Base-by-base conservation (phyloP, 2,329 filamentous ascomycete genomes). In the Talaromyces sp. region DNA sequence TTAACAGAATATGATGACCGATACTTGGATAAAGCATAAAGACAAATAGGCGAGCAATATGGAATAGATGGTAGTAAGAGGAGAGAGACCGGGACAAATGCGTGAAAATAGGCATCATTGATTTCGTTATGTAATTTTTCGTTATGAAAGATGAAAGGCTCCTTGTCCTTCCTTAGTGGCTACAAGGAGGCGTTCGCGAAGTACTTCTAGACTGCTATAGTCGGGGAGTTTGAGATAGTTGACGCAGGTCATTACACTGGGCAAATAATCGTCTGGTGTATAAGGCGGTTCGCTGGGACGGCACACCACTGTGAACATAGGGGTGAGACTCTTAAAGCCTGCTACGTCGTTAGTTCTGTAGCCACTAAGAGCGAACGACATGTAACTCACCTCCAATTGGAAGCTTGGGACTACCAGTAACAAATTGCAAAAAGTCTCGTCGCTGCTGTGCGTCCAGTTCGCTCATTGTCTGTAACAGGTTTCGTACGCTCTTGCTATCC, bases 241-340 rank as follows among this genome's bases (percentile, higher is more conserved):
- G 79, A 97, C 95, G 77, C 96, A 99, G 11, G 96, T 99, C 96
- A 99, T 99, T 76, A 99, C 96, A 76, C 93, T 98, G 13, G 96
- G 95, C n/a, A 99, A 85, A 73, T 98, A 99, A 80, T 99, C 95
- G 74, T 99, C 95, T 4, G 94, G 94, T 3, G 89, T 90, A 77
- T 93, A 95, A 1, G 95, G 95, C 16, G 92, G 88, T 75, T 99
- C 95, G 77, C 92, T 96, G n/a, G 94, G 94, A 78, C 97, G 97
- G 84, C 95, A 98, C 50, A 99, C 95, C 68, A 99, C 95, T 3
- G 95, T 99, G 76, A 99, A 98, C 89, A 98, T 97, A 22, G 95
- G 95, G 2, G 93, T 98, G 67, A 99, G 87, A 77, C 89, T 91
- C 82, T 96, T 97, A 86, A 99, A 99, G 66, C 95, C 93, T 97